Conservation (phyloP, 1,284 basidiomycete genomes). For the Meira nashicola region DNA sequence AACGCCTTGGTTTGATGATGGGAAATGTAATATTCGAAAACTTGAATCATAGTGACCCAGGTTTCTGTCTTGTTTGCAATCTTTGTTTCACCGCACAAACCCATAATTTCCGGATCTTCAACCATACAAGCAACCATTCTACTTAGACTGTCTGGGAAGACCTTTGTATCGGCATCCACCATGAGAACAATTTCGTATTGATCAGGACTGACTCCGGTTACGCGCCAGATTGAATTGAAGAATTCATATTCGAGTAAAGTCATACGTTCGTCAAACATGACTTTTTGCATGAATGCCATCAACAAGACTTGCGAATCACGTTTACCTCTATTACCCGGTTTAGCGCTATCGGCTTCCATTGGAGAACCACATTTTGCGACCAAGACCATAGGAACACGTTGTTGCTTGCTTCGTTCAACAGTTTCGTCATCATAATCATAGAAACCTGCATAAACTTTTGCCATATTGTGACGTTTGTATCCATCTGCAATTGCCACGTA, state of each 20-base stretch:
- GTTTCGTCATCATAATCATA: conserved; percentile 93
- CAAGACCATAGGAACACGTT: conserved; percentile 88
- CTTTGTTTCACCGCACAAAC: conserved; percentile 57
- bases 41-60: conserved; percentile 58
- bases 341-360: conserved; percentile 76
- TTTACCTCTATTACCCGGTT: conserved; percentile 97
- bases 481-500: conserved; percentile 99
- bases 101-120: conserved; percentile 57
- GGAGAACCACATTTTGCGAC: conserved; percentile 74
- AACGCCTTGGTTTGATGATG: conserved; percentile 74
- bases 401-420: conserved; percentile 87
- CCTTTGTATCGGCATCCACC: conserved; percentile 57
- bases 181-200: conserved; percentile 56
- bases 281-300: conserved; percentile 57
- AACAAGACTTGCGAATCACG: conserved; percentile 85
- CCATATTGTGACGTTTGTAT: conserved; percentile 98
- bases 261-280: conserved; percentile 58
- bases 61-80: conserved; percentile 57
- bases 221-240: conserved; percentile 57
- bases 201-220: conserved; percentile 56
- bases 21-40: conserved; percentile 99
- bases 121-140: conserved; percentile 57
- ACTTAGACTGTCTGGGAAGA: conserved; percentile 56
- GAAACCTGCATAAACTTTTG: conserved; percentile 95
- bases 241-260: conserved; percentile 57